Evolutionary conservation across 768 basidiomycete species (phyloP).

Genomic region (Lyophyllum atratum): DNA sequence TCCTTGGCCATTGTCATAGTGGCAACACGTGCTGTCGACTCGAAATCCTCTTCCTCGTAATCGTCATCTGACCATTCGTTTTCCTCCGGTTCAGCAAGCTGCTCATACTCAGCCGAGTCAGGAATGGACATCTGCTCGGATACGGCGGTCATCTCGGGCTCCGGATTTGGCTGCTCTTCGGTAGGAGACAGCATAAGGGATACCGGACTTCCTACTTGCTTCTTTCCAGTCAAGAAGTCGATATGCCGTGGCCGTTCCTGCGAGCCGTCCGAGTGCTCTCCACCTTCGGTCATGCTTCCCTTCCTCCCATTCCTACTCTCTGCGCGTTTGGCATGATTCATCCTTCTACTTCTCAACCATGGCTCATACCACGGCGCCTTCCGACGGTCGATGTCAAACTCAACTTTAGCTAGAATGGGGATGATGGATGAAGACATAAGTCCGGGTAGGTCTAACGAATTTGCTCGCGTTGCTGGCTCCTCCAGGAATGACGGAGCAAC

Average conservation of each 20-base stretch:
- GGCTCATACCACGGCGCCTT: slow-evolving; percentile 86
- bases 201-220: slow-evolving; percentile 40
- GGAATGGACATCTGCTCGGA: background rate
- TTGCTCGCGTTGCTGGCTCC: slow-evolving; percentile 38
- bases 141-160: background rate
- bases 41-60: slow-evolving; percentile 35
- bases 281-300: slow-evolving; percentile 17
- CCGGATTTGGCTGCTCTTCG: slow-evolving; percentile 8
- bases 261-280: slow-evolving; percentile 21
- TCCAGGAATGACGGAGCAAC: slow-evolving; percentile 27
- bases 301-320: slow-evolving; percentile 39
- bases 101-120: slow-evolving; percentile 29
- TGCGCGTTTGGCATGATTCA: slow-evolving; percentile 60
- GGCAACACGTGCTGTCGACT: slow-evolving; percentile 40
- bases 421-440: slow-evolving; percentile 64
- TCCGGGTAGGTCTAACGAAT: slow-evolving; percentile 66
- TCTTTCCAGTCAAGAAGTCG: slow-evolving; percentile 53
- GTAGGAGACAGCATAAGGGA: slow-evolving; percentile 25
- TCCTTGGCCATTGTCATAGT: slow-evolving; percentile 39
- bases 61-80: slow-evolving; percentile 23
- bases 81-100: slow-evolving; percentile 29
- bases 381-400: slow-evolving; percentile 88
- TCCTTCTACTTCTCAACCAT: slow-evolving; percentile 69
- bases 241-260: slow-evolving; percentile 39
- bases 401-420: slow-evolving; percentile 89